Base-by-base conservation (phyloP, 306 rosid species). In the Vigna mungo region DNA sequence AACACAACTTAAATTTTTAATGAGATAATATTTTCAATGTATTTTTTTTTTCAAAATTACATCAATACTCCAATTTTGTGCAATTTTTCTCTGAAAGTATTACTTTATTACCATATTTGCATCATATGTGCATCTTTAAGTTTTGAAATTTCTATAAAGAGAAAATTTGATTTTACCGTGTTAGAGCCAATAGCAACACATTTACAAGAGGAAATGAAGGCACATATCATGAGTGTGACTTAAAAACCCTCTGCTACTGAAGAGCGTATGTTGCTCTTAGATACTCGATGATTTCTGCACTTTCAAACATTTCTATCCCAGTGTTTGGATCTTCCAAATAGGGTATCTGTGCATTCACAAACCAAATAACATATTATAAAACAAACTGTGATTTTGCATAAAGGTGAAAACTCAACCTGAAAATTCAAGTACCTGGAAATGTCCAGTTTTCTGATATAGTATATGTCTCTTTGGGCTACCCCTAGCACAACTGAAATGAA, bases 271-370 rank as follows among this genome's bases (percentile, higher is more conserved):
- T 96, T 74, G 96, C 90, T 85, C 51, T 84, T 46, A 96, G 81
- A 84, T 96, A 96, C 60, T 96, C 98, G 32, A 86, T 71, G 71
- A 96, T 93, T 48, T 96, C 99, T 36, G 98, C 98, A 85, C 99
- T 96, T 81, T 96, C 99, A 72, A 87, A 96, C 99, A 93, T 96
- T 74, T 84, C 84, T 79, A 96, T 83, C 53, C 98, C 99, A 3
- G 99, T 96, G 87, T 96, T 96, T 37, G 98, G 98, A 91, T 93
- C 99, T 84, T 88, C 94, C 76, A 96, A 71, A 83, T 80, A 93
- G 25, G 99, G 98, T 37, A 85, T 98, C 99, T 96, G 91, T 62
- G 64, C 43, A 48, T 72, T 68, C 23, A 54, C 58, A 80, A 54
- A 48, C 21, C 13, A 78, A 60, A 59, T 32, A 48, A 32, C 75